A percentile compares a stretch with the other conserved stretches of the same genome.
Evolutionary conservation across 345 rosid genomes (phyloP).

Genomic region (Eucalyptus marginata): DNA sequence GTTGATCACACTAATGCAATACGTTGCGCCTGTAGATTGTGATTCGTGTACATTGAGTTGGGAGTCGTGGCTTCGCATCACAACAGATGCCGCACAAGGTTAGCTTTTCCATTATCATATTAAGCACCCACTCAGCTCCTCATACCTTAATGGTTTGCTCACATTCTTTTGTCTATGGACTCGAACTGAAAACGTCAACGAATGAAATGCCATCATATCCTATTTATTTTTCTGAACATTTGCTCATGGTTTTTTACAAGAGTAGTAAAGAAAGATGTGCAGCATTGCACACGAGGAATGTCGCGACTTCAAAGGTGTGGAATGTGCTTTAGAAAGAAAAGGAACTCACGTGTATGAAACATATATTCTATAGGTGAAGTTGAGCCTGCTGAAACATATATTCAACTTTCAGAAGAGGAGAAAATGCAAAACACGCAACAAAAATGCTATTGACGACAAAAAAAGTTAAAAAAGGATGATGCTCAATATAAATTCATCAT

Average conservation of each 20-base stretch:
- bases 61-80: slow-evolving; percentile 42
- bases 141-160: background rate
- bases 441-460: background rate
- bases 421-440: background rate
- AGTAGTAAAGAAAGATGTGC: background rate
- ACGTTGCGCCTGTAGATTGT: background rate
- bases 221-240: background rate
- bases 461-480: background rate
- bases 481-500: background rate
- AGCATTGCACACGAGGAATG: no score
- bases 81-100: slow-evolving; percentile 60
- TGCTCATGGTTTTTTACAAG: no score
- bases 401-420: no score
- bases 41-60: slow-evolving; percentile 19
- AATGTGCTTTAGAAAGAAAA: no score
- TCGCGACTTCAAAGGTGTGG: no score
- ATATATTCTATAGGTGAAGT: no score
- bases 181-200: background rate
- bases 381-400: no score
- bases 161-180: background rate
- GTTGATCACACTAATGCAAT: background rate
- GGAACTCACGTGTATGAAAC: no score
- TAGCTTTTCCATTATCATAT: background rate
- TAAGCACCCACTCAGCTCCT: background rate
- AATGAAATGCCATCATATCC: background rate